A percentile compares a stretch with the other conserved stretches of the same genome.
phyloP scores from a whole-genome alignment of 768 basidiomycete species.

The Lactarius hatsudake region DNA sequence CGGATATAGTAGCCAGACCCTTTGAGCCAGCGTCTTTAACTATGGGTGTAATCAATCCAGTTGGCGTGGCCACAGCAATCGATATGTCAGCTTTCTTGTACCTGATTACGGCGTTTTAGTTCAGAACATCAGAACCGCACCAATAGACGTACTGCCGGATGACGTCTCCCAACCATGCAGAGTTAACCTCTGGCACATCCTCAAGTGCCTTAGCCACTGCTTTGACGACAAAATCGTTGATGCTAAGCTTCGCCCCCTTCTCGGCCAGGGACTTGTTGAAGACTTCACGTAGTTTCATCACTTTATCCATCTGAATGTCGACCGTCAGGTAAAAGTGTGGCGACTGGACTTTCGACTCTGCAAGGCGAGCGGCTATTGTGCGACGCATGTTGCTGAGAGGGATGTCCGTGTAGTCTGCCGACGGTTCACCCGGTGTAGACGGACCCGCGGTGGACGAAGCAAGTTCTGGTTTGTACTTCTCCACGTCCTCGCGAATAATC shows the following conservation, averaged over 20 bases:
- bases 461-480: conserved; percentile 70
- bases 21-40: conserved; percentile 90
- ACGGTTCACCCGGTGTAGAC: conserved; percentile 46
- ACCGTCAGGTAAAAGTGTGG: conserved; percentile 97
- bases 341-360: conserved; percentile 90
- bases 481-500: conserved; percentile 92
- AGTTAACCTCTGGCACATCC: conserved; percentile 97
- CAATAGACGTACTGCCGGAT: conserved; percentile 80
- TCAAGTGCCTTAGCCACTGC: conserved; percentile 85
- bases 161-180: conserved; percentile 94
- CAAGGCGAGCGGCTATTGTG: conserved; percentile 84
- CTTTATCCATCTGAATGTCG: conserved; percentile 95
- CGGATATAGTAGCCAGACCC: conserved; percentile 89
- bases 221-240: conserved; percentile 98
- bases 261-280: conserved; percentile 89
- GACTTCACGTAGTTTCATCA: conserved; percentile 88
- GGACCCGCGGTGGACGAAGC: conserved; percentile 46
- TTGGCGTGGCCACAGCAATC: conserved; percentile 93
- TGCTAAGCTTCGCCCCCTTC: conserved; percentile 88
- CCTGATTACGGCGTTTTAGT: conserved; percentile 38
- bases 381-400: conserved; percentile 95
- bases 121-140: neutral
- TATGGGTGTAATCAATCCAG: conserved; percentile 96
- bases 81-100: conserved; percentile 98
- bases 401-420: conserved; percentile 78